Evolutionary conservation across 495 filamentous ascomycete species (phyloP).

Genomic region (Cudoniella acicularis): DNA sequence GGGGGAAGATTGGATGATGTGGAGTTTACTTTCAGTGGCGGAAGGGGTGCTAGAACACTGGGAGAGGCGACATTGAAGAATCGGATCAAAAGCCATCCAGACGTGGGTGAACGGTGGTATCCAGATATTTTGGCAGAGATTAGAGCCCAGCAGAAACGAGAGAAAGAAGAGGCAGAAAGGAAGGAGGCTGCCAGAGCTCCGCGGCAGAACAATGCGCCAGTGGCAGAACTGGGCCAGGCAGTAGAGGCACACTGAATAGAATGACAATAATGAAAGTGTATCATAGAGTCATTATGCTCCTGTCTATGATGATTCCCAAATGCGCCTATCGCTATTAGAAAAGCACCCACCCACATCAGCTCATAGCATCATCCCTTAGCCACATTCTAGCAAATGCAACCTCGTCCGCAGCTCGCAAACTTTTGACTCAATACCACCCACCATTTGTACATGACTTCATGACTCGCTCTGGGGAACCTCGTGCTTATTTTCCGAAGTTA

Average conservation of each 20-base stretch:
- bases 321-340: constrained; percentile 13
- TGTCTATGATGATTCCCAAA: constrained; percentile 16
- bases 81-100: constrained; percentile 83
- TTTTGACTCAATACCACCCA: background rate
- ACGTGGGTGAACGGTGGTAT: constrained; percentile 86
- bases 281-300: constrained; percentile 10
- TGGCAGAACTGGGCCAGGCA: constrained; percentile 25
- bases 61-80: constrained; percentile 85
- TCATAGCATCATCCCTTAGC: background rate
- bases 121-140: constrained; percentile 59
- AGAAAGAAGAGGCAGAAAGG: constrained; percentile 27
- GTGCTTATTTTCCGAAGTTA: constrained; percentile 29
- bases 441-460: background rate
- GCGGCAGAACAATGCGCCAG: constrained; percentile 20
- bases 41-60: constrained; percentile 55
- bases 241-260: constrained; percentile 36
- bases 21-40: constrained; percentile 73
- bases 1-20: constrained; percentile 60
- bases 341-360: background rate
- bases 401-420: background rate
- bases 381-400: background rate
- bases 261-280: background rate
- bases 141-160: constrained; percentile 40
- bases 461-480: no score
- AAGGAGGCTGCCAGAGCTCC: constrained; percentile 5